Conservation (phyloP, 2,329 filamentous ascomycete genomes). For the Pseudopithomyces chartarum region DNA sequence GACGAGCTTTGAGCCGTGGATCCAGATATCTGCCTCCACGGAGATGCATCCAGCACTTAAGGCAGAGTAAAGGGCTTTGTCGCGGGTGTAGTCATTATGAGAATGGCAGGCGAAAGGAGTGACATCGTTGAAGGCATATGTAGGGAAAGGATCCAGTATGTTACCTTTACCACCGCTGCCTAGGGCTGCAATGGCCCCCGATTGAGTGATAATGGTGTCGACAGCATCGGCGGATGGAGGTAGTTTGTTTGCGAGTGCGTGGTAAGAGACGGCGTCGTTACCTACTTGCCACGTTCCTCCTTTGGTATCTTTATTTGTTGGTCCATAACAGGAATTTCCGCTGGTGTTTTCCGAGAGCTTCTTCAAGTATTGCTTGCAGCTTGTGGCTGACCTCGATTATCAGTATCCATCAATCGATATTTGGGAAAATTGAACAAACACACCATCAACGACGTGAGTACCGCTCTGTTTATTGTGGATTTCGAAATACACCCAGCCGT, state of each 20-base stretch:
- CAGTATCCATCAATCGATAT: neutral
- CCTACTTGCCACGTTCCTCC: constrained; percentile 23
- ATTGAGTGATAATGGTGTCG: constrained; percentile 13
- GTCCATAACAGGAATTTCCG: constrained; percentile 16
- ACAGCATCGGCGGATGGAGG: constrained; percentile 10
- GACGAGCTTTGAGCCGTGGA: constrained; percentile 61
- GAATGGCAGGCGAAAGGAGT: constrained; percentile 65
- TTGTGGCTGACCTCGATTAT: constrained; percentile 7
- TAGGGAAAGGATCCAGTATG: constrained; percentile 17
- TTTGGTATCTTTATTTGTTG: constrained; percentile 17
- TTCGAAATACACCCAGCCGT: constrained; percentile 22
- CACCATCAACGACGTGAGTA: constrained; percentile 15
- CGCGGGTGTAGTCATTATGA: constrained; percentile 67
- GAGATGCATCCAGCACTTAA: constrained; percentile 64
- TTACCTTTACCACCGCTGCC: constrained; percentile 14
- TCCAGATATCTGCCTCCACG: constrained; percentile 73
- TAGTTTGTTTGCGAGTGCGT: constrained; percentile 18
- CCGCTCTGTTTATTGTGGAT: constrained; percentile 17
- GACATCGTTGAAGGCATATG: constrained; percentile 38
- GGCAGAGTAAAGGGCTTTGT: constrained; percentile 66
- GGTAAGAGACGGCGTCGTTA: constrained; percentile 16
- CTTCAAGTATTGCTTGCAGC: constrained; percentile 18
- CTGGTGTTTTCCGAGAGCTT: constrained; percentile 6
- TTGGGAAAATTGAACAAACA: neutral
- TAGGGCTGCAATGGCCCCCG: constrained; percentile 8